Base-by-base conservation (phyloP, 208 protist genomes). In the Leishmania tropica region DNA sequence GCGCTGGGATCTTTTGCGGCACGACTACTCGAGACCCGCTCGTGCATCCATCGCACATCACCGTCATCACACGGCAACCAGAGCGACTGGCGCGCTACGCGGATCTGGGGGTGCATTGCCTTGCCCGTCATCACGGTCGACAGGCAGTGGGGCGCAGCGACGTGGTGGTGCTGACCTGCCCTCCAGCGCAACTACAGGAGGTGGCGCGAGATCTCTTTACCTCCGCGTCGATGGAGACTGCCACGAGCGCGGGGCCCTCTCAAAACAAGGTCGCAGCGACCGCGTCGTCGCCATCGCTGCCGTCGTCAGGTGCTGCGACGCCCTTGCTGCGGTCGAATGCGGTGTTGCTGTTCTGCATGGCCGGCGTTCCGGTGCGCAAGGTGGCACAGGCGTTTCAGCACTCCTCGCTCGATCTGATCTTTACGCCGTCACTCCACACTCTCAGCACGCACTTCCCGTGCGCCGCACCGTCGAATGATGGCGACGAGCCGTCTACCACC, bases 41-140 rank as follows among this genome's bases (percentile, higher is more conserved):
- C 17, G 78, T 96, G 28, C 94, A 97, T 80, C 90, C 92, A 3
- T 92, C 88, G 7, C 92, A 92, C 76, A 87, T 97, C 37, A 94
- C 94, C 24, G 91, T 97, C 28, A 86, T 95, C 40, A 95, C 94
- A n/a, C 86, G 91, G 2, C 91, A 95, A 79, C 81, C 88, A 3
- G 88, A 91, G 75, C 83, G 71, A 1, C 88, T 94, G 3, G 84
- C 83, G 3, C 68, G 78, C 37, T 90, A 91, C 76, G 86, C 89
- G 31, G 72, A 79, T 10, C 79, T 81, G 35, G 94, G 92, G 10
- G 93, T 96, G 48, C 87, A 87, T 56, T 94, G 90, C 70, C 75
- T 92, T 7, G 60, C 81, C 17, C 80, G 84, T 56, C 84, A 84
- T 53, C 89, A 91, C 67, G 90, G 90, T 10, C 81, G 83, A 10